A percentile compares a stretch with the other conserved stretches of the same genome.
phyloP scores from a whole-genome alignment of 169 alveolate genomes.

The Plasmodium chabaudi region DNA sequence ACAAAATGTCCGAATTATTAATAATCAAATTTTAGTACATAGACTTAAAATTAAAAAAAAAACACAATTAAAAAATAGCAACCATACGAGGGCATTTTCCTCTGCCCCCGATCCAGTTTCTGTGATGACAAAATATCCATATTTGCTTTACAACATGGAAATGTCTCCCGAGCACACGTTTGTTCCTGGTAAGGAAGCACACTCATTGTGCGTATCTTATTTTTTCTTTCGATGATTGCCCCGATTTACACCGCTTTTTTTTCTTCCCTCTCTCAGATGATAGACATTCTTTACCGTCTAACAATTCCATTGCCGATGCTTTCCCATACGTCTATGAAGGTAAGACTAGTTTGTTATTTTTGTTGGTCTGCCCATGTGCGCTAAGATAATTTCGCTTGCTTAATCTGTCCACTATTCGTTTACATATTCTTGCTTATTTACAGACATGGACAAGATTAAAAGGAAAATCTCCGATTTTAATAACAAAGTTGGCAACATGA shows the following conservation, averaged over 20 bases:
- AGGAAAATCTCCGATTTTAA: slow-evolving; percentile 50
- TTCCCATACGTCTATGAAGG: slow-evolving; percentile 70
- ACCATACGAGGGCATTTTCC: not conserved
- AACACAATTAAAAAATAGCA: not conserved
- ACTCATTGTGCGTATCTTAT: not conserved
- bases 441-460: slow-evolving; percentile 68
- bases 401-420: not conserved
- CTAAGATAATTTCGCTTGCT: not conserved
- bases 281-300: slow-evolving; percentile 25
- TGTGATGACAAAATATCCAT: slow-evolving; percentile 23
- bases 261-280: slow-evolving; percentile 15
- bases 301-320: slow-evolving; percentile 21
- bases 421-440: not conserved
- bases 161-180: slow-evolving; percentile 50
- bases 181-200: slow-evolving; percentile 12
- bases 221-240: not conserved
- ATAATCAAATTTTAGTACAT: not conserved
- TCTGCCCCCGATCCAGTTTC: slow-evolving; percentile 3
- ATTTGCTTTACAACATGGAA: slow-evolving; percentile 30
- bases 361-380: not conserved
- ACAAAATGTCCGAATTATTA: slow-evolving; percentile 8
- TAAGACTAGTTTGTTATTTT: not conserved
- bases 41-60: slow-evolving; percentile 1
- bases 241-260: not conserved
- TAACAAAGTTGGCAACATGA: slow-evolving; percentile 28